Conservation (phyloP, 73 alveolate species). For the Paramecium tetraurelia region DNA sequence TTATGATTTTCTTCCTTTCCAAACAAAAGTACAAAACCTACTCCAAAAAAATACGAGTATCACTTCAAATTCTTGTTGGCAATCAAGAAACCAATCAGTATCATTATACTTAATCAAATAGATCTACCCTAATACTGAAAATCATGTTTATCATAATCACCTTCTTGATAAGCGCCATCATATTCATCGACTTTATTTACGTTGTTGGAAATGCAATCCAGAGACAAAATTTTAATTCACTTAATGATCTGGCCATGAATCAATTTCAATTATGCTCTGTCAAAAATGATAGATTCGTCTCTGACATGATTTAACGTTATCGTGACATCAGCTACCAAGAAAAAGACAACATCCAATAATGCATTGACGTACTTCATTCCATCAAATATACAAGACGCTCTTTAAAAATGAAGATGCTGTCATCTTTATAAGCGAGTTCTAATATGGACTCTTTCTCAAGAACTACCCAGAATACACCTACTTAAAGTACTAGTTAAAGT, state of each 20-base stretch:
- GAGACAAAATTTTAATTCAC: slow-evolving; percentile 1
- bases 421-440: not conserved
- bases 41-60: not conserved
- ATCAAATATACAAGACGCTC: not conserved
- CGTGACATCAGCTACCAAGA: not conserved
- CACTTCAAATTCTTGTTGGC: not conserved
- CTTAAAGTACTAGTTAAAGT: not conserved
- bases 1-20: not conserved
- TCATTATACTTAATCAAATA: not conserved
- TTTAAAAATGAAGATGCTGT: not conserved
- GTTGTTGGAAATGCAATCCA: not conserved
- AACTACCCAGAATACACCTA: not conserved
- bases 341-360: not conserved
- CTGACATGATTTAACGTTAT: not conserved
- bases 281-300: not conserved
- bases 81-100: slow-evolving; percentile 5
- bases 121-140: not conserved
- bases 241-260: slow-evolving; percentile 39
- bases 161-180: not conserved
- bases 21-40: not conserved
- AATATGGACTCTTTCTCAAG: not conserved
- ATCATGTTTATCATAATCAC: not conserved
- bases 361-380: not conserved
- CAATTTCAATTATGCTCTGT: not conserved
- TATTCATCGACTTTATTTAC: not conserved